Evolutionary conservation across 2,329 filamentous ascomycete genomes (phyloP).

Genomic region (Neobulgaria alba): DNA sequence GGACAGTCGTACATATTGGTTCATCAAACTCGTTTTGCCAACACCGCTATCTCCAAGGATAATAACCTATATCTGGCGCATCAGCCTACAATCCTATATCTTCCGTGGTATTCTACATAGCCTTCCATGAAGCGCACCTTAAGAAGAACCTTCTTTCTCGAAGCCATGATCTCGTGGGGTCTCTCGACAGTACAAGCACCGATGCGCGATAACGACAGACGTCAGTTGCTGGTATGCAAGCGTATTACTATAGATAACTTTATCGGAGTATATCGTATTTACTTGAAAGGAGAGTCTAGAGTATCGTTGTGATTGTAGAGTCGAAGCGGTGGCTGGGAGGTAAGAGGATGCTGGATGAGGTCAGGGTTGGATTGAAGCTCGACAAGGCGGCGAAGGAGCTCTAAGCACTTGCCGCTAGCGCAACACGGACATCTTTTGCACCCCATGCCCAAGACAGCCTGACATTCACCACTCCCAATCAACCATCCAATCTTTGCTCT

Average conservation of each 20-base stretch:
- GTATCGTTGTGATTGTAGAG: neutral
- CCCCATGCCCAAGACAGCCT: too few species aligned
- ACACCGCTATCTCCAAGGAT: conserved; percentile 98
- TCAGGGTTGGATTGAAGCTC: neutral
- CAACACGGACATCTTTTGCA: neutral
- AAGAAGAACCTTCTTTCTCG: conserved; percentile 59
- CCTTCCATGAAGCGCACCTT: conserved; percentile 50
- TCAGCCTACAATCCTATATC: too few species aligned
- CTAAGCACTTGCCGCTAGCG: neutral
- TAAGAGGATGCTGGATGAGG: neutral
- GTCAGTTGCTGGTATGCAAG: neutral
- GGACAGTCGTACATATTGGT: conserved; percentile 80
- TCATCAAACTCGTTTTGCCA: conserved; percentile 99
- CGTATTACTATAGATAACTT: neutral
- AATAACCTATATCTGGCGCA: conserved; percentile 61
- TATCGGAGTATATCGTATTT: neutral
- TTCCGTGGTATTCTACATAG: too few species aligned
- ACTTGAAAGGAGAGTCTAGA: neutral
- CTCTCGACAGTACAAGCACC: conserved; percentile 3
- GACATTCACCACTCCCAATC: too few species aligned
- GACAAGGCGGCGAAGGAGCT: neutral
- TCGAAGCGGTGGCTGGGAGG: neutral
- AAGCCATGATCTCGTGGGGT: conserved; percentile 37
- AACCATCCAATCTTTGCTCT: too few species aligned
- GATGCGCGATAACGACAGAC: conserved; percentile 18